phyloP scores from a whole-genome alignment of 2,329 filamentous ascomycete genomes.

The Albophoma yamanashiensis region DNA sequence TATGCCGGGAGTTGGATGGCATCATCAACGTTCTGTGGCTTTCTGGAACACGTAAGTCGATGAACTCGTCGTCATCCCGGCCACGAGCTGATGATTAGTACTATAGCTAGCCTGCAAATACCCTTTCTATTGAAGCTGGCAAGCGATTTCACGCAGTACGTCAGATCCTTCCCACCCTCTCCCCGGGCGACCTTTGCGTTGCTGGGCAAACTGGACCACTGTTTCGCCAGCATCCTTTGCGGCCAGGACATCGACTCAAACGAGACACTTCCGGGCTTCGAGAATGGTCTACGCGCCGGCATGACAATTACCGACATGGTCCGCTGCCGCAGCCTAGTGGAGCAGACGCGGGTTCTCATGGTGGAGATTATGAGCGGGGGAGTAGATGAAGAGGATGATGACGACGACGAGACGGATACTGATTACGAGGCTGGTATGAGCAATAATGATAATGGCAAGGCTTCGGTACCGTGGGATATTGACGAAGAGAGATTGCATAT shows the following conservation, averaged over 20 bases:
- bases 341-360: conserved; percentile 61
- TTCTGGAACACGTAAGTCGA: conserved; percentile 65
- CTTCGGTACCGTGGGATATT: conserved; percentile 20
- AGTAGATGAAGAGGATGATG: conserved; percentile 30
- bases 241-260: conserved; percentile 57
- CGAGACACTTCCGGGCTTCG: conserved; percentile 60
- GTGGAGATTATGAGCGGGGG: conserved; percentile 50
- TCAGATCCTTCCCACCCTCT: conserved; percentile 54
- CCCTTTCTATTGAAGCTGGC: conserved; percentile 75
- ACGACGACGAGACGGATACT: conserved; percentile 26
- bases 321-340: conserved; percentile 69
- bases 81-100: not conserved
- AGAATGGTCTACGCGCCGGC: conserved; percentile 47
- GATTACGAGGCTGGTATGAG: conserved; percentile 21
- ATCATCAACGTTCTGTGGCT: conserved; percentile 78
- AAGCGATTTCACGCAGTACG: conserved; percentile 58
- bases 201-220: conserved; percentile 70
- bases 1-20: conserved; percentile 62
- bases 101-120: conserved; percentile 63
- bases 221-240: conserved; percentile 65
- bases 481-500: conserved; percentile 48
- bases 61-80: not conserved
- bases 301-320: conserved; percentile 80
- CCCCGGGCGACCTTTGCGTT: conserved; percentile 59
- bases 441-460: conserved; percentile 6